Conservation (phyloP, 768 basidiomycete genomes). For the Rhodotorula babjevae region DNA sequence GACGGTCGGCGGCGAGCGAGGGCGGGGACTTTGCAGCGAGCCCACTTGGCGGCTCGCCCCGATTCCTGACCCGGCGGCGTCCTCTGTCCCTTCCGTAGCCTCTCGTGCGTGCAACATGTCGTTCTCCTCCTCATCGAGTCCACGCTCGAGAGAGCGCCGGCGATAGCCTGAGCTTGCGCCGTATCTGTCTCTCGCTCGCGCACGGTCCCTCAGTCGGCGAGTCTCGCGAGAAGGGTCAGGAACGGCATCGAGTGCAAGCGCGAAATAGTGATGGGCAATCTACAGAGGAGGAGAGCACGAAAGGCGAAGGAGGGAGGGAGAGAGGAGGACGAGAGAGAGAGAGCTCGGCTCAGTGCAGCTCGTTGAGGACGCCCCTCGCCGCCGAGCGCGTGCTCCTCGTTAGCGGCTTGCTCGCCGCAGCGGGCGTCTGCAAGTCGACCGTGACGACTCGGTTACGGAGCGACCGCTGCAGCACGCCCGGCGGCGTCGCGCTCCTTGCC, state of each 20-base stretch:
- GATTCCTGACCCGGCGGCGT: conserved; percentile 11
- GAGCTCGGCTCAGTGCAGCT: conserved; percentile 5
- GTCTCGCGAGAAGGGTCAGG: too few species aligned
- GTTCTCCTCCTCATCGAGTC: too few species aligned
- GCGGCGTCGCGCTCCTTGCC: conserved; percentile 1
- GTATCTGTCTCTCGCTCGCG: too few species aligned
- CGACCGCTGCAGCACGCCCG: conserved; percentile 18
- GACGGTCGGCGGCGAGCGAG: not conserved
- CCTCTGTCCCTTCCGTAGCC: too few species aligned
- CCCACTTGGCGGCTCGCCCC: conserved; percentile 18
- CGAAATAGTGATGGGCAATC: not conserved
- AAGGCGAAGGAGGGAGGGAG: not conserved
- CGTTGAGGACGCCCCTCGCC: conserved; percentile 15
- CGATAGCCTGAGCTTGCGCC: too few species aligned
- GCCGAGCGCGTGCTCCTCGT: not conserved
- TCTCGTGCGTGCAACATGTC: too few species aligned
- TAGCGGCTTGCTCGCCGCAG: conserved; percentile 1
- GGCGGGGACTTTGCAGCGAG: not conserved
- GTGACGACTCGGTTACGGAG: conserved; percentile 22
- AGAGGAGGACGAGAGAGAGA: too few species aligned
- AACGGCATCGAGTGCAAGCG: too few species aligned
- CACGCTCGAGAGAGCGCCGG: too few species aligned
- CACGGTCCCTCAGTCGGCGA: too few species aligned
- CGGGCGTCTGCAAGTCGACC: conserved; percentile 17
- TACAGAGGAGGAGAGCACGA: not conserved